Evolutionary conservation across 768 basidiomycete genomes (phyloP), one percentile per base, ranked within the genome.

Genomic region (Boletus patriciae): DNA sequence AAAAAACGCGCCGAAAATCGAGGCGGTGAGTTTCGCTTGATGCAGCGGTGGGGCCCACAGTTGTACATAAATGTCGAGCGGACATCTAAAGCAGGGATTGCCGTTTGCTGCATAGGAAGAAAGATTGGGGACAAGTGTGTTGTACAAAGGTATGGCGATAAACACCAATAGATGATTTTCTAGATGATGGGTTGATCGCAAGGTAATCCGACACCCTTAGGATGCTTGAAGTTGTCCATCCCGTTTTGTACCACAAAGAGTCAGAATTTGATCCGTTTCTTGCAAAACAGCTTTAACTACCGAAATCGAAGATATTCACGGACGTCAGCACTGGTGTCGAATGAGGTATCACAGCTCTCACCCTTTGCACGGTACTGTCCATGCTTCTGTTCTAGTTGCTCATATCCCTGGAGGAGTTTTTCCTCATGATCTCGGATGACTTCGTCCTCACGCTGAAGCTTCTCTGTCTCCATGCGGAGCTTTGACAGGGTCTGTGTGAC

Each of bases 211-310:
- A 47, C 21, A 19, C 31, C 25, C 23, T 52, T 47, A 65, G 3
- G 49, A 45, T 44, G 34, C 19, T 46, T 54, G 31, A 18, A 51
- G 37, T 37, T 60, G 61, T 69, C 42, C 69, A 54, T 77, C 73
- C 46, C 78, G 74, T 61, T 77, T 80, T 53, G 75, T 75, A 63
- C 76, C 75, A 59, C 79, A 80, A 9, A 80, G 68, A 44, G 66
- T 66, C 43, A 80, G 68, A 51, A 79, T 77, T 41, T 74, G 77
- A 48, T 76, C 74, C 7, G 77, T 75, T 65, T 80, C 79, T 46
- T 80, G 77, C 27, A 80, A 55, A 36, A 74, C 74, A 19, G 73
- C 66, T 55, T 76, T 66, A 12, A 80, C 79, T 80, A 54, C 10
- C 18, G 12, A 59, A 29, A 40, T 37, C 16, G 23, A 59, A 38